Conservation (phyloP, 257 asterid genomes). For the Jaltomata sinuosa region DNA sequence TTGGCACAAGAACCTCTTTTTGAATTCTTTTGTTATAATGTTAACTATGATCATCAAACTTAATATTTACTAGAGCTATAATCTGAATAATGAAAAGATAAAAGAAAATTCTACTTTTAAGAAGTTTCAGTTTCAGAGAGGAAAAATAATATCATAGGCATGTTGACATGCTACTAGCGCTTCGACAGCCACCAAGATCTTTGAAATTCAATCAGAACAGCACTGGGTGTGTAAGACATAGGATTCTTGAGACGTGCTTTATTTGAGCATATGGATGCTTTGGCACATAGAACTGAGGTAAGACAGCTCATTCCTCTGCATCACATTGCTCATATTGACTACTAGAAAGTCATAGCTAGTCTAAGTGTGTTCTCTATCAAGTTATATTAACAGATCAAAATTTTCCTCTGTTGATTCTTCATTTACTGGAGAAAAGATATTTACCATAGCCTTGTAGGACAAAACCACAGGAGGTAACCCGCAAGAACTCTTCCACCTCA, state of each 20-base stretch:
- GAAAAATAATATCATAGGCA: neutral
- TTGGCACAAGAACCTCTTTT: too few species aligned
- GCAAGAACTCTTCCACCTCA: conserved; percentile 87
- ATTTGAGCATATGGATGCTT: neutral
- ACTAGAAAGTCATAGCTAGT: neutral
- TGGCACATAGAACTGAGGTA: neutral
- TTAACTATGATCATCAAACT: neutral
- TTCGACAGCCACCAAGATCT: too few species aligned
- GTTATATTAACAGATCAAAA: neutral
- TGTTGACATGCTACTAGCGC: neutral
- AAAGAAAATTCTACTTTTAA: neutral
- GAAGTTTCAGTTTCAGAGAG: neutral
- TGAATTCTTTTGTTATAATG: too few species aligned
- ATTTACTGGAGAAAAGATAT: neutral
- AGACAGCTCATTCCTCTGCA: neutral
- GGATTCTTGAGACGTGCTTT: neutral
- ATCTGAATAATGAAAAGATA: neutral
- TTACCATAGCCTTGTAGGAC: conserved; percentile 95
- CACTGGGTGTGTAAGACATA: too few species aligned
- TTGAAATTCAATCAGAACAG: too few species aligned
- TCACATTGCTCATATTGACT: neutral
- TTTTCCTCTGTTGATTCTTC: neutral
- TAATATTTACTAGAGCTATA: neutral
- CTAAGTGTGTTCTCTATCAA: neutral
- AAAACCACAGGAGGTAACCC: conserved; percentile 91